Evolutionary conservation across 2,329 filamentous ascomycete genomes (phyloP), one percentile per base, ranked within the genome.

Genomic region (Rugonectria rugulosa): DNA sequence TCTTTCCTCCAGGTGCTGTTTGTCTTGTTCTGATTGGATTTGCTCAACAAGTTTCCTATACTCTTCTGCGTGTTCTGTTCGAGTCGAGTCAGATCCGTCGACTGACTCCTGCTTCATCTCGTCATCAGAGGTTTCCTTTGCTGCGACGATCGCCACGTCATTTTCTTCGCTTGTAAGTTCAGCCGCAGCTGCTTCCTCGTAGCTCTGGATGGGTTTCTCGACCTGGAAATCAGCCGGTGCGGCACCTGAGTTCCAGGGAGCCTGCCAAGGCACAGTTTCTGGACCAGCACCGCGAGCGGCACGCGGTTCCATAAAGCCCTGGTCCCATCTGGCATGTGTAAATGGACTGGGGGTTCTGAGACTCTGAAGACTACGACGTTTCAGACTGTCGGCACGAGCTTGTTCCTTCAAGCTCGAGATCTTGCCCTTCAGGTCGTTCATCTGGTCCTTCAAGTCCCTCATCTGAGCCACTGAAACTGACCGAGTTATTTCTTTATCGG

Each of bases 381-480:
- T 88, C 66, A 96, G 73, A 64, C 84, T 92, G 64, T 96, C 92
- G 54, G 89, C 90, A 17, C 89, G 85, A 0, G 91, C 89, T 65
- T 91, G 88, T 59, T 92, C 87, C 64, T 90, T 89, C 36, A 97
- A 74, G 14, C 81, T 89, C 2, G 91, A 93, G 29, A 97, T 92
- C 67, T 92, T 91, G 56, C 90, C 91, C 69, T 92, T 93, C 41
- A 97, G 79, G 48, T 90, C 91, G 52, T 89, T 87, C 84, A 97
- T 91, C 70, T 96, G 92, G 62, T 92, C 88, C 57, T 91, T 91
- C 37, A 97, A 78, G 46, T 84, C 83, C 8, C 88, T 86, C 68
- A 91, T 86, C 67, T 90, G 88, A 12, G 88, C 82, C n/a, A 86
- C 86, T 1, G 91, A 94, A 12, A 86, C 81, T 3, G 90, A 88